Evolutionary conservation across 805 yeast genomes (phyloP), one percentile per base, ranked within the genome.

Genomic region (Saturnispora galanensis): DNA sequence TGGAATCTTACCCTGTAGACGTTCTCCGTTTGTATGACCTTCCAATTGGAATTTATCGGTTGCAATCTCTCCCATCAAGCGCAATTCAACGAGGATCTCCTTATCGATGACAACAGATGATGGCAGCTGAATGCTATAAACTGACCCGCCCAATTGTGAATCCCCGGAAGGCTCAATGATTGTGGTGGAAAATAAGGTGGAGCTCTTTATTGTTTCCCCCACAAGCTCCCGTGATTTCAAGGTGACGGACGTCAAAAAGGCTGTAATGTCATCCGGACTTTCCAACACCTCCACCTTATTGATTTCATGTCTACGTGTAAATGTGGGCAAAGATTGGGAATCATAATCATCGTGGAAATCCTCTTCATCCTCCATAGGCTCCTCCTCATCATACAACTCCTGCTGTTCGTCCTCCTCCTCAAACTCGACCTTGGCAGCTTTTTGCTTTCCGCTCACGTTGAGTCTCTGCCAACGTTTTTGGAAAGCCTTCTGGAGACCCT

Each of bases 401-500:
- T 46, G 37, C 21, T 46, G 49, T 28, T 42, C 42, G 26, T 45
- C 50, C 31, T 45, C 49, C 2, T 40, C 44, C 35, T 48, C 44
- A 26, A 18, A 31, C 9, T 47, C 42, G 10, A 32, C 39, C 8
- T 35, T 31, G 5, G 8, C 21, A 21, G 31, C 12, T 21, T 39
- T 16, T 39, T 41, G 16, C 38, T 50, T n/a, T 18, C 42, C 51
- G 55, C 44, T 57, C 51, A 51, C 36, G 51, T 53, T 59, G 53
- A 52, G 65, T 52, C 53, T 66, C 52, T 45, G 58, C 53, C 71
- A 64, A 48, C 68, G 55, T 35, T 57, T 65, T 33, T 68, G 65
- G 51, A 82, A 78, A 48, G 69, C 70, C 29, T 68, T 69, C 48
- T 75, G 70, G 42, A 93, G 69, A 37, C 73, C 71, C 33, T 60